Conservation (phyloP, 495 filamentous ascomycete genomes). For the Mytilinidion resinicola region DNA sequence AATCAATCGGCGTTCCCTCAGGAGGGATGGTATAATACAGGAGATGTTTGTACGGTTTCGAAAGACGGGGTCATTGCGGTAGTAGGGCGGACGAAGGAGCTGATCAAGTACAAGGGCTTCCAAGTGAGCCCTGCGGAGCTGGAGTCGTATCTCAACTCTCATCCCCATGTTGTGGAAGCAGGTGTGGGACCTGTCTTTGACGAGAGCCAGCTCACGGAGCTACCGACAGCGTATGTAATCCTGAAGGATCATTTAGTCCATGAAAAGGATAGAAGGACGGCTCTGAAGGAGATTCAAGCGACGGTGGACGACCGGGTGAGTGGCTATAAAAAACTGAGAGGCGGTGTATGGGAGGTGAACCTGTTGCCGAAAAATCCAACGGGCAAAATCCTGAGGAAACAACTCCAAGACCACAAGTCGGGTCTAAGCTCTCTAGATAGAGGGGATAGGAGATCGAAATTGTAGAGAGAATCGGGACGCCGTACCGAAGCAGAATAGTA, state of each 20-base stretch:
- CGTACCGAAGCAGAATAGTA: background rate
- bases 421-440: constrained; percentile 10
- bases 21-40: constrained; percentile 58
- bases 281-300: constrained; percentile 12
- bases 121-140: constrained; percentile 24
- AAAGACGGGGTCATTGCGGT: constrained; percentile 59
- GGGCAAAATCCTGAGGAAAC: constrained; percentile 35
- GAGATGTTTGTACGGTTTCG: constrained; percentile 59
- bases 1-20: constrained; percentile 32
- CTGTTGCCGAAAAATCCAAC: constrained; percentile 36
- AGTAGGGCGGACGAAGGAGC: constrained; percentile 82
- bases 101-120: constrained; percentile 70
- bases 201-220: constrained; percentile 13
- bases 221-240: constrained; percentile 21
- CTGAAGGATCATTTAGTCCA: constrained; percentile 2
- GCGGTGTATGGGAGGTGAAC: constrained; percentile 34
- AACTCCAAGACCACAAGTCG: constrained; percentile 32
- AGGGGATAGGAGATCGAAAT: constrained; percentile 11
- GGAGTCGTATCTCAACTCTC: constrained; percentile 15
- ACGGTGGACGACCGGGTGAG: constrained; percentile 15
- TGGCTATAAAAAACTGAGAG: constrained; percentile 38
- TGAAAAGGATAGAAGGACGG: constrained; percentile 4
- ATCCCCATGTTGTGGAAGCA: constrained; percentile 13
- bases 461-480: background rate
- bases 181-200: constrained; percentile 13